A percentile compares a stretch with the other conserved stretches of the same genome.
Evolutionary conservation across 345 rosid genomes (phyloP).

Genomic region (Microthlaspi erraticum): DNA sequence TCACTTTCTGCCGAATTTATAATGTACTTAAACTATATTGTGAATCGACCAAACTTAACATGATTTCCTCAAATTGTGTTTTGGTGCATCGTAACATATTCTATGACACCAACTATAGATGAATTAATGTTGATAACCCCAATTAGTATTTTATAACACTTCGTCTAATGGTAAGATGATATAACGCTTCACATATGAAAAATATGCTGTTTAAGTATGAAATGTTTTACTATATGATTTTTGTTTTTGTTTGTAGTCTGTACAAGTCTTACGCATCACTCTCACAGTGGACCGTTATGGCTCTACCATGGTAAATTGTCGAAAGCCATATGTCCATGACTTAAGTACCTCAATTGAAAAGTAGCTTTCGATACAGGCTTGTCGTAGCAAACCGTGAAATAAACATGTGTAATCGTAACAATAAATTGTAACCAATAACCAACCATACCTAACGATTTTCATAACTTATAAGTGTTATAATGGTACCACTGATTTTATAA

Average conservation of each 20-base stretch:
- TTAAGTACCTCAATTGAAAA: neutral
- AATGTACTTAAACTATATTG: neutral
- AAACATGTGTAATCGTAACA: constrained; percentile 8
- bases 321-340: neutral
- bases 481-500: neutral
- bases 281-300: constrained; percentile 5
- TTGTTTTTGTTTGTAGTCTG: no score
- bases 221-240: neutral
- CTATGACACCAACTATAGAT: neutral
- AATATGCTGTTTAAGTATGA: neutral
- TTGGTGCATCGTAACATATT: neutral
- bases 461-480: neutral
- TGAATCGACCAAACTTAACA: neutral
- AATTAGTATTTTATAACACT: neutral
- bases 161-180: neutral
- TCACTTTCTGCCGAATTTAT: neutral
- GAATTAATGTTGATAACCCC: neutral
- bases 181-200: constrained; percentile 8
- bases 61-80: neutral
- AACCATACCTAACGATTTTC: constrained; percentile 10
- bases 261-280: constrained; percentile 12
- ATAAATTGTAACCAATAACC: neutral
- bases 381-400: neutral
- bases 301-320: neutral
- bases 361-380: neutral